These are phyloP conservation scores for Lasiosphaeriaceae sp. DNA, from an alignment of 495 filamentous ascomycete genomes.

Conservation along the genomic window DNA sequence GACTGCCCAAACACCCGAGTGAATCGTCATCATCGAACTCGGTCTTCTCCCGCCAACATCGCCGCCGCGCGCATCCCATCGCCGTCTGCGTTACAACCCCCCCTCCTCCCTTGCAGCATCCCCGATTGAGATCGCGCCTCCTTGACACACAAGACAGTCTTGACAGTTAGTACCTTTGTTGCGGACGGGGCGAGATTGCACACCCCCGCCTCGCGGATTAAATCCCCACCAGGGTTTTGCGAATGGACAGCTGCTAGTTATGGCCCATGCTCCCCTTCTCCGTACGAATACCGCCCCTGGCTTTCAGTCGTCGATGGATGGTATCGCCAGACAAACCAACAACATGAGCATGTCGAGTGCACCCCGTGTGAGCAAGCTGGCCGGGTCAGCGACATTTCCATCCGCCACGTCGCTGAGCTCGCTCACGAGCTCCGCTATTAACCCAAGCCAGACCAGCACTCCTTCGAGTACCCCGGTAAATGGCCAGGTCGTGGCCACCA, in stretches of 20 bases:
- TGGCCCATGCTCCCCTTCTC: conserved; percentile 49
- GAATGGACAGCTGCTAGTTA: conserved; percentile 40
- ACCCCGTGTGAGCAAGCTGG: conserved; percentile 50
- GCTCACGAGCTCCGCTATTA: conserved; percentile 36
- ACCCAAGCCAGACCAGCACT: conserved; percentile 17
- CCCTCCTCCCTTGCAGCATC: neutral
- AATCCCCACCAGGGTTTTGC: conserved; percentile 17
- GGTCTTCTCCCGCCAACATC: neutral
- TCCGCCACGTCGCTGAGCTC: conserved; percentile 47
- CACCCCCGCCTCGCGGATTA: conserved; percentile 15
- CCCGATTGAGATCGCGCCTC: conserved; percentile 8
- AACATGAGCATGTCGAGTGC: conserved; percentile 41
- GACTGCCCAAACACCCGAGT: conserved; percentile 1
- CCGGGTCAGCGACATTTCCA: conserved; percentile 47
- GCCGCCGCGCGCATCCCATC: neutral
- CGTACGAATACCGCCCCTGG: conserved; percentile 50
- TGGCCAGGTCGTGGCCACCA: conserved; percentile 63
- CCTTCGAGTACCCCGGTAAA: conserved; percentile 34
- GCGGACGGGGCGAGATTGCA: conserved; percentile 10
- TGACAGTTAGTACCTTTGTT: too few relatives aligned
- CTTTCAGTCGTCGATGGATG: conserved; percentile 37
- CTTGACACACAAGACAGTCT: neutral
- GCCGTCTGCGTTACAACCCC: neutral
- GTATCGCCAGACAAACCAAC: conserved; percentile 29
- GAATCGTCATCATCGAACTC: neutral